Conservation (phyloP, 768 basidiomycete genomes). For the Mycena olivaceomarginata region DNA sequence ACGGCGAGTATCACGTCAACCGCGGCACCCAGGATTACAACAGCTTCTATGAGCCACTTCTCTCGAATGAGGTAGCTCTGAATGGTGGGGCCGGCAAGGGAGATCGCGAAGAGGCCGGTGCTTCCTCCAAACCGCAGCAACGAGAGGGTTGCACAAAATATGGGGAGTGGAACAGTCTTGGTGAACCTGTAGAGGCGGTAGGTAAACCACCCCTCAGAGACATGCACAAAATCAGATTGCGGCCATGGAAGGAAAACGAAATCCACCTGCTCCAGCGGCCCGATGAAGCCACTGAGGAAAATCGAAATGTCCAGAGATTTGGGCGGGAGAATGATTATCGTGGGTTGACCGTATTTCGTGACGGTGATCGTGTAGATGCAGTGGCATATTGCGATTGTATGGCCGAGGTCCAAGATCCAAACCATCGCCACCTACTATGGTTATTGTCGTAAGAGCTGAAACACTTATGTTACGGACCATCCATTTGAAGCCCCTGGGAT, state of each 20-base stretch:
- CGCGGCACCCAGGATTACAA: not conserved
- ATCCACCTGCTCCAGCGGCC: not conserved
- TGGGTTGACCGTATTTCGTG: not conserved
- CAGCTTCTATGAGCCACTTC: constrained; percentile 13
- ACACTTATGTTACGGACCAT: not conserved
- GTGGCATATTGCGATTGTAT: not conserved
- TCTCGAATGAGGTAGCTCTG: not conserved
- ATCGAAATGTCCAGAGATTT: not conserved
- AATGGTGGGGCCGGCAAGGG: not conserved
- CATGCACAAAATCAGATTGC: not conserved
- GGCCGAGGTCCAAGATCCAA: not conserved
- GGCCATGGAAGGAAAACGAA: not conserved
- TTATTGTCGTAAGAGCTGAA: not conserved
- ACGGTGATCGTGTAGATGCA: not conserved
- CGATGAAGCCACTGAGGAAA: not conserved
- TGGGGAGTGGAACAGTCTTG: constrained; percentile 3
- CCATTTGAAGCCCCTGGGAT: not conserved
- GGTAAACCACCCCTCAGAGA: constrained; percentile 28
- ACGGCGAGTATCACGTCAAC: constrained; percentile 16
- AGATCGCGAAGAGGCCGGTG: not conserved
- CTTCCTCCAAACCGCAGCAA: constrained; percentile 12
- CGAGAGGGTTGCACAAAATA: constrained; percentile 1
- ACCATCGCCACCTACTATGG: not conserved
- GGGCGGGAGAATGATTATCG: not conserved
- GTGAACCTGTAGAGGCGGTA: constrained; percentile 27